These are phyloP conservation scores for Lentinus brumalis DNA, from an alignment of 768 basidiomycete genomes.

Conservation along the genomic window DNA sequence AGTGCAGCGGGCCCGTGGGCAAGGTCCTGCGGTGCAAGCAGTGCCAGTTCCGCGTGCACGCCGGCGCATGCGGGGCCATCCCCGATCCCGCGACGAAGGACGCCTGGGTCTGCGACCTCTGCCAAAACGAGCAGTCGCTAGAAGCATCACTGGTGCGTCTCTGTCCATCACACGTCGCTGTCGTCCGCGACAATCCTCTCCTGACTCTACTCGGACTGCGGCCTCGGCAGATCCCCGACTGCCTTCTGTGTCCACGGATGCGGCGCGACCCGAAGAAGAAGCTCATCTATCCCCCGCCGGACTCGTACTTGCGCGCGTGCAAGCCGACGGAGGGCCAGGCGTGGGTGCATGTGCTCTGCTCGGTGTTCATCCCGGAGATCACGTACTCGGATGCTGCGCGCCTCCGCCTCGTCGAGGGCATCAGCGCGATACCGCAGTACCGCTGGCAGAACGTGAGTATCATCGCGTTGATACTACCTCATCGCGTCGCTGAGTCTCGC, in stretches of 20 bases:
- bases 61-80: conserved; percentile 70
- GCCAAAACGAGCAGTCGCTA: conserved; percentile 77
- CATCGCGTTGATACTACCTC: background rate
- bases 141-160: conserved; percentile 78
- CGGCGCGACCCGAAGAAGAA: conserved; percentile 52
- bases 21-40: conserved; percentile 82
- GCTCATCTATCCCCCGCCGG: conserved; percentile 48
- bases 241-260: conserved; percentile 78
- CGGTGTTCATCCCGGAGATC: conserved; percentile 86
- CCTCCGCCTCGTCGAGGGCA: conserved; percentile 82
- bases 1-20: conserved; percentile 70
- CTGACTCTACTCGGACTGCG: conserved; percentile 1
- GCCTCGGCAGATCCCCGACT: conserved; percentile 67
- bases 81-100: conserved; percentile 66
- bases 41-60: conserved; percentile 79
- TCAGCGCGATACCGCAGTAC: conserved; percentile 68
- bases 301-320: conserved; percentile 71
- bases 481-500: background rate
- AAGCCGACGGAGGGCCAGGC: conserved; percentile 93
- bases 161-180: background rate
- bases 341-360: conserved; percentile 91
- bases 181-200: background rate
- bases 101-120: conserved; percentile 86
- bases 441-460: conserved; percentile 74
- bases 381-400: conserved; percentile 73